Conservation (phyloP, 176 grass and related monocot genomes). For the Oryza rufipogon region DNA sequence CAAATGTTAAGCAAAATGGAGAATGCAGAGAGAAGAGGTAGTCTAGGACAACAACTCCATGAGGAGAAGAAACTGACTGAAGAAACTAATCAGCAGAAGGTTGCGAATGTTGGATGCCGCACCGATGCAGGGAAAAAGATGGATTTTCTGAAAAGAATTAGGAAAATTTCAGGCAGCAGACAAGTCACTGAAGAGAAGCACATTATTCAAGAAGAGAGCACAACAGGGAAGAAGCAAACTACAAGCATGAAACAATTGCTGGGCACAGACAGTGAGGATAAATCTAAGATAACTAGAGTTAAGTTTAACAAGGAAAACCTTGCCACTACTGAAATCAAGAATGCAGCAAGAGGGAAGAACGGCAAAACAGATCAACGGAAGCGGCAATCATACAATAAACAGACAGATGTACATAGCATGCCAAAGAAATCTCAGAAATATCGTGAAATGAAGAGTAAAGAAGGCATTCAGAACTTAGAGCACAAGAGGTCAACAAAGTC, state of each 20-base stretch:
- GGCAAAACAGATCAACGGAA: constrained; percentile 27
- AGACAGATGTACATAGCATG: constrained; percentile 28
- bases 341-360: constrained; percentile 40
- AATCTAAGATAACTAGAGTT: constrained; percentile 26
- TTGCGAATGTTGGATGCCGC: constrained; percentile 18
- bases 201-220: constrained; percentile 32
- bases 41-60: constrained; percentile 37
- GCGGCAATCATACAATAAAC: constrained; percentile 38
- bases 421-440: constrained; percentile 24
- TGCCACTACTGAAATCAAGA: constrained; percentile 12
- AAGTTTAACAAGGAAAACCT: constrained; percentile 49
- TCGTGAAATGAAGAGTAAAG: constrained; percentile 17
- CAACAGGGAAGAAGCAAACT: constrained; percentile 37
- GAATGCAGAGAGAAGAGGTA: constrained; percentile 27
- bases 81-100: constrained; percentile 47
- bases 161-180: constrained; percentile 38
- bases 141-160: constrained; percentile 46
- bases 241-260: constrained; percentile 32
- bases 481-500: constrained; percentile 28
- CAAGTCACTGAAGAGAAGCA: constrained; percentile 34
- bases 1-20: constrained; percentile 45
- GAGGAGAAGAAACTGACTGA: constrained; percentile 35
- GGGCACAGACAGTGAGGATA: constrained; percentile 37
- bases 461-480: constrained; percentile 7
- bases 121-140: constrained; percentile 44